These are phyloP conservation scores for Didymella glomerata DNA, from an alignment of 2,329 filamentous ascomycete species.

Conservation along the genomic window DNA sequence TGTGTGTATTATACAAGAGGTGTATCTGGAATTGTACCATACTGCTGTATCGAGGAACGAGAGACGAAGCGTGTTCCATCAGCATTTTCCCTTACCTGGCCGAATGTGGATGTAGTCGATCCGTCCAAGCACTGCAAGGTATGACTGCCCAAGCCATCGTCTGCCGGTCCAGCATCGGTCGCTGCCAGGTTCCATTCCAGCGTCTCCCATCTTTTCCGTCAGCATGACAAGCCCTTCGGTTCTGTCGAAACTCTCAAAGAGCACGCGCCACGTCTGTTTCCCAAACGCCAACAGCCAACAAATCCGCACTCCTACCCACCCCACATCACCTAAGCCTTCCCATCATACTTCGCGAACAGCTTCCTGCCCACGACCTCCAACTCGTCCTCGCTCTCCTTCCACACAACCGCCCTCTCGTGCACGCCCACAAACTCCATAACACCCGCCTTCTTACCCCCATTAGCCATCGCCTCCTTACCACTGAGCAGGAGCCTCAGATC, in stretches of 20 bases:
- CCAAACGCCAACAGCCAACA: too few relatives aligned
- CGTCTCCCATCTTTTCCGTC: background rate
- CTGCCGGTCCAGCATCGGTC: background rate
- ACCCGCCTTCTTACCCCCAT: constrained; percentile 21
- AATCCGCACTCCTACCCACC: background rate
- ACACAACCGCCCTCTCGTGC: constrained; percentile 29
- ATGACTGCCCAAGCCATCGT: too few relatives aligned
- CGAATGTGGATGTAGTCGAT: background rate
- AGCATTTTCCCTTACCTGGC: background rate
- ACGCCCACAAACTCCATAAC: constrained; percentile 38
- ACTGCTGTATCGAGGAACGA: background rate
- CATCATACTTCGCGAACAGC: constrained; percentile 33
- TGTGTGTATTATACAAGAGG: constrained; percentile 4
- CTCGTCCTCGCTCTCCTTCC: constrained; percentile 26
- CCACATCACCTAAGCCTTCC: constrained; percentile 2
- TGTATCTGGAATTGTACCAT: background rate
- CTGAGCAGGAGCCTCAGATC: constrained; percentile 40
- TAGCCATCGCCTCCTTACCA: constrained; percentile 30
- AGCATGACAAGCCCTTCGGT: too few relatives aligned
- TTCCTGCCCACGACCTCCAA: constrained; percentile 29
- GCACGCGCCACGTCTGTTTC: too few relatives aligned
- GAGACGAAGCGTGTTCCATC: background rate
- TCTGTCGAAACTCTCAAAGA: too few relatives aligned
- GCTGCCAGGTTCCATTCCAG: too few relatives aligned
- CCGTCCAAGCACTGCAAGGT: background rate